phyloP scores from a whole-genome alignment of 305 asterid species.

The Fraxinus sp. region DNA sequence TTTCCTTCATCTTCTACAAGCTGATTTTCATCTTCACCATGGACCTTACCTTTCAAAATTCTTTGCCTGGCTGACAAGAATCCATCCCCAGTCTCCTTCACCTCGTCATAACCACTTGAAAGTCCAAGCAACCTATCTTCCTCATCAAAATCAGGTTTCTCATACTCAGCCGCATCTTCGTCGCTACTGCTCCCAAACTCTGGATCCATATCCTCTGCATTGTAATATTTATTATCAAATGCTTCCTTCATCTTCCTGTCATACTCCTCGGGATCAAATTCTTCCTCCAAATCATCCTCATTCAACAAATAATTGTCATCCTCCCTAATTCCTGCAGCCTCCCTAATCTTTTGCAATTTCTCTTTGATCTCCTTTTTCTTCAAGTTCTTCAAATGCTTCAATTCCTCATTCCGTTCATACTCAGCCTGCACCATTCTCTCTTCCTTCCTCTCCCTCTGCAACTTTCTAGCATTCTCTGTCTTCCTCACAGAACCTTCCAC shows the following conservation, averaged over 20 bases:
- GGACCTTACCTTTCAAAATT: slow-evolving; percentile 35
- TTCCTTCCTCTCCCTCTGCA: slow-evolving; percentile 85
- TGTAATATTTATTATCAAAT: slow-evolving; percentile 62
- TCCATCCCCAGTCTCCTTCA: slow-evolving; percentile 41
- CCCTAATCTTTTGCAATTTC: slow-evolving; percentile 77
- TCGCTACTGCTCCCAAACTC: slow-evolving; percentile 59
- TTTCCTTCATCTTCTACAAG: slow-evolving; percentile 34
- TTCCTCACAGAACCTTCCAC: slow-evolving; percentile 94
- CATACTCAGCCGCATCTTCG: slow-evolving; percentile 42
- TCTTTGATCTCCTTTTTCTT: slow-evolving; percentile 81
- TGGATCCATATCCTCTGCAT: slow-evolving; percentile 61
- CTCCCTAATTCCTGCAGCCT: slow-evolving; percentile 65
- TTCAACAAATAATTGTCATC: slow-evolving; percentile 49
- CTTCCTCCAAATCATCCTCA: slow-evolving; percentile 73
- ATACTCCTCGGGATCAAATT: slow-evolving; percentile 70
- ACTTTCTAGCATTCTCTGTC: slow-evolving; percentile 63
- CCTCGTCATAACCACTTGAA: slow-evolving; percentile 63
- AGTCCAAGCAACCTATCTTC: slow-evolving; percentile 91
- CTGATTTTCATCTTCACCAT: slow-evolving; percentile 29
- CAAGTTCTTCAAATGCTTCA: slow-evolving; percentile 80
- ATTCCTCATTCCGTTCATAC: slow-evolving; percentile 67
- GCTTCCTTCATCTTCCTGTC: slow-evolving; percentile 77
- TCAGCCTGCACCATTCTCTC: slow-evolving; percentile 67
- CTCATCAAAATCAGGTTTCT: slow-evolving; percentile 74
- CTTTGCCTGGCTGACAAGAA: slow-evolving; percentile 51